Percentiles rank a stretch among this genome's conserved stretches.
Evolutionary conservation across 352 stramenopile species (phyloP).

Genomic region (Pythium apleroticum): DNA sequence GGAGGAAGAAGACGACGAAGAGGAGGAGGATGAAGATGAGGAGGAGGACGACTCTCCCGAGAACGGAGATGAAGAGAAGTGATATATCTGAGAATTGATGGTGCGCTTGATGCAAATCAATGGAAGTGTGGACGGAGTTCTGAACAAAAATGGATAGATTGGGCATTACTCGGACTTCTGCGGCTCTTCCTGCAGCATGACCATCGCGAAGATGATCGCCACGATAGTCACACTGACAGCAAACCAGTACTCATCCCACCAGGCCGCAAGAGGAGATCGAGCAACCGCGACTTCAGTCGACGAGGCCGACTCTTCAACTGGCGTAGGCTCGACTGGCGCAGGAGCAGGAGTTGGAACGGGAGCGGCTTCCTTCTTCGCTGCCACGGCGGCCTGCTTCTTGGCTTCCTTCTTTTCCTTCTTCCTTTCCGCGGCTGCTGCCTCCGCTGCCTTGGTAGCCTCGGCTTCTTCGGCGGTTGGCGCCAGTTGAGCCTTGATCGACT

Average conservation of each 20-base stretch:
- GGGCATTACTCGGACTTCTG: background rate
- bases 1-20: conserved; percentile 55
- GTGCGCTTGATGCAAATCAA: too few relatives aligned
- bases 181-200: conserved; percentile 20
- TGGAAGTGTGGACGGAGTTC: too few relatives aligned
- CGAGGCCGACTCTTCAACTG: conserved; percentile 11
- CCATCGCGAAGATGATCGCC: conserved; percentile 24
- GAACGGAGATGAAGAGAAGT: conserved; percentile 28
- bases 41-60: conserved; percentile 30
- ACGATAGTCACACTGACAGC: conserved; percentile 25
- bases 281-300: conserved; percentile 12
- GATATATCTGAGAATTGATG: too few relatives aligned
- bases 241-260: conserved; percentile 34
- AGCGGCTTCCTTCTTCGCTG: background rate
- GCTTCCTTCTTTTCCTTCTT: conserved; percentile 7
- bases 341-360: background rate
- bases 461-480: conserved; percentile 11
- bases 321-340: conserved; percentile 4
- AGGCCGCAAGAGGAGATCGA: conserved; percentile 11
- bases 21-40: conserved; percentile 25
- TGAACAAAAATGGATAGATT: background rate
- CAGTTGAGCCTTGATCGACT: conserved; percentile 43
- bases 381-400: background rate
- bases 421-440: conserved; percentile 13
- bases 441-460: background rate